Evolutionary conservation across 2,329 filamentous ascomycete species (phyloP), one percentile per base, ranked within the genome.

Genomic region (Pseudogymnoascus pannorum): DNA sequence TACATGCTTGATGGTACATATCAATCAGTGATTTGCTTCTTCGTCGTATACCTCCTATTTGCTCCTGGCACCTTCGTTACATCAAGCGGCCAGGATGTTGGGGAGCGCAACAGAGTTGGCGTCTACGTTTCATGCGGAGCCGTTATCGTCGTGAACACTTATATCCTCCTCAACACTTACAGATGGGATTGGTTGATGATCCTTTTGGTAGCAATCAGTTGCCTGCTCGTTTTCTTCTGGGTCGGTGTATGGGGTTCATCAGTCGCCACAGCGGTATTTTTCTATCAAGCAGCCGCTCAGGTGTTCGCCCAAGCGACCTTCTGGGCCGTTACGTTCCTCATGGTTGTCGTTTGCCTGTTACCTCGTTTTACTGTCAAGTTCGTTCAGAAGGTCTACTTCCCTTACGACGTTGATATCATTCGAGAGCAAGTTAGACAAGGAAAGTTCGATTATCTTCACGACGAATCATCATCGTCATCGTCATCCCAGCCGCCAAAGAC

Each of bases 171-270:
- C 77, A 99, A 99, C 76, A 95, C 90, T 0, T 97, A 96, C 75
- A 86, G 93, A 64, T 99, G 94, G 94, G 94, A 99, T 74, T 99
- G 93, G 93, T 80, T 99, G 69, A 95, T 95, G 76, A 75, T 92
- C 20, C 78, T 96, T 63, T 87, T 97, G 64, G 88, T 95, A 59
- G 76, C 76, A 22, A 82, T 97, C 73, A 96, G 92, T 75, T 88
- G 89, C 64, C 73, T 97, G 29, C 84, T 97, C 69, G 85, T 97
- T 71, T 99, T 92, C 80, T 88, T 96, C 77, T 97, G 94, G 92
- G 97, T 94, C 5, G 94, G 92, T 29, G 82, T 96, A 36, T 99
- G 95, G 76, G 82, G 82, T 0, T 74, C 80, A 3, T 74, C 69
- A 4, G 75, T 73, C 31, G 86, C 71, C 61, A 64, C 57, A 5